A percentile compares a stretch with the other conserved stretches of the same genome.
Evolutionary conservation across 2,329 filamentous ascomycete genomes (phyloP).

Genomic region (Cercospora berteroae): DNA sequence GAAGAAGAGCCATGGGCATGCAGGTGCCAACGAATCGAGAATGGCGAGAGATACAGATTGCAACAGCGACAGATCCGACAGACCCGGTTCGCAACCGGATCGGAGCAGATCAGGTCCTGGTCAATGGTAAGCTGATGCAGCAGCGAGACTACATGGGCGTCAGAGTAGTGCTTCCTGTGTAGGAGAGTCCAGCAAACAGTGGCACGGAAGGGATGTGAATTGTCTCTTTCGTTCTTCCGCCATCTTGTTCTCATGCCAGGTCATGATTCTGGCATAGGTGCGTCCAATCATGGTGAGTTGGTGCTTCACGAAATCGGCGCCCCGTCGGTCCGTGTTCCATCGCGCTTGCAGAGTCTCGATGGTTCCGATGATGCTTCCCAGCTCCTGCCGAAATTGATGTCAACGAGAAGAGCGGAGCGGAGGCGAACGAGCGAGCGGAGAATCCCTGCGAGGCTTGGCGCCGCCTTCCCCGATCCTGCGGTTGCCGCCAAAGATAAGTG

Average conservation of each 20-base stretch:
- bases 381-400: background rate
- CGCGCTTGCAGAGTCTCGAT: background rate
- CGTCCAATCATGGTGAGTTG: too few species aligned
- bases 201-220: too few species aligned
- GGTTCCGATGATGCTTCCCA: background rate
- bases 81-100: slow-evolving; percentile 44
- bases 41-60: slow-evolving; percentile 53
- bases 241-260: too few species aligned
- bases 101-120: slow-evolving; percentile 45
- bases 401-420: background rate
- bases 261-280: too few species aligned
- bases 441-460: background rate
- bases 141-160: slow-evolving; percentile 50
- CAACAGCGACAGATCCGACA: slow-evolving; percentile 38
- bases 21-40: slow-evolving; percentile 48
- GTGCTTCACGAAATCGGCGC: too few species aligned
- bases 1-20: slow-evolving; percentile 41
- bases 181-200: background rate
- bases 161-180: slow-evolving; percentile 48
- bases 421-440: background rate
- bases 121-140: slow-evolving; percentile 49
- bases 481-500: background rate
- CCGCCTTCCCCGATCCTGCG: background rate
- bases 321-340: background rate
- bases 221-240: too few species aligned